Percentiles rank a stretch among this genome's conserved stretches.
These are phyloP conservation scores for Cymbopogon flexuosus DNA, from an alignment of 202 grass and related monocot species.

Conservation along the genomic window DNA sequence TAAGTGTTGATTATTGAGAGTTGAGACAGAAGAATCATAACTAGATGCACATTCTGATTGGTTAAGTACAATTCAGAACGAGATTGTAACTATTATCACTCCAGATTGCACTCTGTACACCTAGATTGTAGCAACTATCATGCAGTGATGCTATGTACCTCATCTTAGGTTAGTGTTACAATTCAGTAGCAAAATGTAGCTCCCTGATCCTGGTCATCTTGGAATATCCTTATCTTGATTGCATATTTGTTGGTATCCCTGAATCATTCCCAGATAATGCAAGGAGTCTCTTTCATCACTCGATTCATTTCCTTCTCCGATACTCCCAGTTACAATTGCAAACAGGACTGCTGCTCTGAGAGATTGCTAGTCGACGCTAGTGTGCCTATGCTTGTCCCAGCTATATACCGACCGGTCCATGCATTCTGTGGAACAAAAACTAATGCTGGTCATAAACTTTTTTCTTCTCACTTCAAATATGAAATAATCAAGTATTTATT, in stretches of 20 bases:
- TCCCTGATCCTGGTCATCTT: not conserved
- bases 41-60: not conserved
- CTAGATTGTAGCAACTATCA: not conserved
- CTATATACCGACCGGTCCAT: conserved; percentile 83
- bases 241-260: not conserved
- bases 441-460: not conserved
- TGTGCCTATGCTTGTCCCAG: conserved; percentile 73
- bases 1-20: not conserved
- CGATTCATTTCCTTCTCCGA: conserved; percentile 21
- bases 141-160: not conserved
- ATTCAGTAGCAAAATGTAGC: conserved; percentile 8
- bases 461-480: not conserved
- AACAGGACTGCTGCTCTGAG: conserved; percentile 9
- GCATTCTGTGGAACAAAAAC: conserved; percentile 58
- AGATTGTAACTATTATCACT: not conserved
- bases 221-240: not conserved
- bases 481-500: not conserved
- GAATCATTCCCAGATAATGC: not conserved
- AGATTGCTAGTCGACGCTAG: conserved; percentile 33
- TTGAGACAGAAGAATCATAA: not conserved
- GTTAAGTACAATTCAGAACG: conserved; percentile 9
- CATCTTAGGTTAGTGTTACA: not conserved
- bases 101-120: not conserved
- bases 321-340: conserved; percentile 23
- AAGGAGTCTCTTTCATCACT: conserved; percentile 10